Base-by-base conservation (phyloP, 495 filamentous ascomycete species). In the Penicillium dipodomyicola region DNA sequence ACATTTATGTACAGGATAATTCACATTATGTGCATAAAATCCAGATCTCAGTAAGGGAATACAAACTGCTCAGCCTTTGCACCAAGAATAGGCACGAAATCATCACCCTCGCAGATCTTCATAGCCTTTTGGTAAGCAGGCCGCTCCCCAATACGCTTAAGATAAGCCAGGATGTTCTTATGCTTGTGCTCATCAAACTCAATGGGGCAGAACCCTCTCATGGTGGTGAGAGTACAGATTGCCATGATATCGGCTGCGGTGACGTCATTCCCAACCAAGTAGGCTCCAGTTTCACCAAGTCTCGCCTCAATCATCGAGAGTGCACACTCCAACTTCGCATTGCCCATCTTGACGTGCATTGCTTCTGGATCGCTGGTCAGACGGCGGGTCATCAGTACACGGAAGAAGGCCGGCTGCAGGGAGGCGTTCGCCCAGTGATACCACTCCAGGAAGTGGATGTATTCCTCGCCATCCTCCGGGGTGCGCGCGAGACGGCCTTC, bases 201-300 rank as follows among this genome's bases (percentile, higher is more conserved):
- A n/a, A 74, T 64, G 20, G 69, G 69, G 49, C 45, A 49, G 58
- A 80, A 85, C 12, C 69, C 67, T 19, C 84, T 69, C 75, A 84
- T 74, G 11, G 80, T 84, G 3, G 82, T 84, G 44, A 86, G 65
- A 27, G 68, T 69, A 51, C 72, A 80, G 8, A 85, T 65, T 5
- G 52, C 73, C 79, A 85, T 86, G 32, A 86, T 72, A 72, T 88
- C 85, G 1, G 84, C 84, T 0, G 77, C 80, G 1, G 82, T 86
- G 54, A 88, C 80, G 48, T 82, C 68, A 22, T 77, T 67, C 12
- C 84, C 85, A 0, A 82, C 84, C n/a, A 88, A 61, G 69, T 77
- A 87, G 22, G 70, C 61, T n/a, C 63, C 63, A 1, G 74, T 74
- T 29, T 73, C 60, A 2, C 54, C 59, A 6, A 87, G 61, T 22